Evolutionary conservation across 2,329 filamentous ascomycete genomes (phyloP), one percentile per base, ranked within the genome.

Genomic region (Scopulariopsis brevicaulis): DNA sequence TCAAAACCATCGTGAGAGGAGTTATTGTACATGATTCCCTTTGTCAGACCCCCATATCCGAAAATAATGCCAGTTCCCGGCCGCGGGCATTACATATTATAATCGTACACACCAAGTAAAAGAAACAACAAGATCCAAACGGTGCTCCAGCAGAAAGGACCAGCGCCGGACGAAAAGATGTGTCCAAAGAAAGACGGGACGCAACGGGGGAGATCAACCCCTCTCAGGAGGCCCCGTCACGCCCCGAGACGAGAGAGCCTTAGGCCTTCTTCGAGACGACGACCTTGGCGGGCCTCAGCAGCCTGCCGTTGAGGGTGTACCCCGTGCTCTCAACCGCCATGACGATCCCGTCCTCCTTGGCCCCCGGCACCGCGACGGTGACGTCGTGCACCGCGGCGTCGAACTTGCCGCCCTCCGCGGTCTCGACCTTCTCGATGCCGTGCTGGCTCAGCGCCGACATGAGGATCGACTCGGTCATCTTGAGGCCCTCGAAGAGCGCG

Each of bases 371-470:
- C 86, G 95, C 92, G 76, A 97, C 97, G 24, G 90, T 94, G 43
- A 94, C 94, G 79, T 99, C 94, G 72, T 97, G 94, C 73, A 89
- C 81, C 74, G 96, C 96, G 64, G 94, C 92, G 77, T 99, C 87
- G 78, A 99, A 99, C 74, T 90, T 91, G 71, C 94, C 87, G 65
- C 84, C 81, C 63, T 83, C 76, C 20, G 94, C 93, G 70, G 92
- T 85, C 20, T 24, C 46, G 70, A 96, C 90, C 64, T 92, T 81
- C 79, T 96, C 89, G 62, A 99, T 78, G 58, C 94, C 94, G 73
- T 99, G 94, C 80, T 95, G 96, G 77, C 89, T 85, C 63, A 99
- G 80, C 20, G 93, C 96, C 69, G 79, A 79, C 78, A 96, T 85
- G 67, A 99, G 79, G 67, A 96, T 91, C 60, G 73, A 79, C 75